Percentiles rank a stretch among this genome's conserved stretches.
Conservation (phyloP, 2,329 filamentous ascomycete species). For the Cladosporium sphaerospermum region DNA sequence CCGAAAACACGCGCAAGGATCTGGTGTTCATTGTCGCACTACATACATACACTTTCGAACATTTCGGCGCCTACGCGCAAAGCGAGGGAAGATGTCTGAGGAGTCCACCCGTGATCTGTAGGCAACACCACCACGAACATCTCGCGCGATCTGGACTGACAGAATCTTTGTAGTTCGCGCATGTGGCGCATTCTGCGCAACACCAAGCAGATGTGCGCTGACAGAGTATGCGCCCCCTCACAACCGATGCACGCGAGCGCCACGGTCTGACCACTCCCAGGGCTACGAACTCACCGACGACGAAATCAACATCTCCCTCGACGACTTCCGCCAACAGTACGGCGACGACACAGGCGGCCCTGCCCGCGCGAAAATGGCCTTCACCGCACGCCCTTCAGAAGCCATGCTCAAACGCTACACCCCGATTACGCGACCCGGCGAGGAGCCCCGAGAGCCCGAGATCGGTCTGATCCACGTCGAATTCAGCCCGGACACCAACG, state of each 20-base stretch:
- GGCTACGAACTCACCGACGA: conserved; percentile 89
- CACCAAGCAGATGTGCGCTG: conserved; percentile 87
- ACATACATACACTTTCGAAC: neutral
- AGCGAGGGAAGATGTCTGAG: conserved; percentile 9
- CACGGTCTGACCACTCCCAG: conserved; percentile 41
- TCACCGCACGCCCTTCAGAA: conserved; percentile 78
- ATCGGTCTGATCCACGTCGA: conserved; percentile 90
- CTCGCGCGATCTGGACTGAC: conserved; percentile 5
- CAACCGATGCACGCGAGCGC: conserved; percentile 15
- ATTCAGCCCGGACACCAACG: conserved; percentile 71
- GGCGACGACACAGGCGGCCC: conserved; percentile 65
- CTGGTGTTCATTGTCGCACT: too few species aligned
- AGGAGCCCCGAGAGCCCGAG: conserved; percentile 48
- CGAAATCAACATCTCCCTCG: conserved; percentile 78
- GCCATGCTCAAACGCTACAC: conserved; percentile 82
- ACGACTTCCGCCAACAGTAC: conserved; percentile 71
- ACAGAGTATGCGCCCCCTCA: conserved; percentile 35
- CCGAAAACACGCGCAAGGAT: neutral
- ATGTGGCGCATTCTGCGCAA: conserved; percentile 94
- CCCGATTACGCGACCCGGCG: conserved; percentile 59
- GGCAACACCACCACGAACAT: neutral
- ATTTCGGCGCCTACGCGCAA: neutral
- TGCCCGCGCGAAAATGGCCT: conserved; percentile 77
- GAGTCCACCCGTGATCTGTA: conserved; percentile 12
- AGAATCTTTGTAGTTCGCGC: conserved; percentile 41